Conservation (phyloP, 805 yeast species). For the Kazachstania viticola region DNA sequence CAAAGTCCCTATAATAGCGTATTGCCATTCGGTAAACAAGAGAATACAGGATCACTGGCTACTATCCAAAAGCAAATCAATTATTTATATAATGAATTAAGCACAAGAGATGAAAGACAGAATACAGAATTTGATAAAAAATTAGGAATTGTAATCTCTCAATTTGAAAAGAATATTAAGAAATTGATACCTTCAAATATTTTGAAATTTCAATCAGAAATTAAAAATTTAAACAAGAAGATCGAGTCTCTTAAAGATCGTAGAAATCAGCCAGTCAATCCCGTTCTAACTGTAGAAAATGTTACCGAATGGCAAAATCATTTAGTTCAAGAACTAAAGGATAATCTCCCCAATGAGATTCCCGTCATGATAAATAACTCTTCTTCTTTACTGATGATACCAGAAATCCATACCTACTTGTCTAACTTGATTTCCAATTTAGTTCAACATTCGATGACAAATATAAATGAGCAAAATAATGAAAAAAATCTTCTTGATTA, state of each 20-base stretch:
- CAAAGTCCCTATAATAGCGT: no score
- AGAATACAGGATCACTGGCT: constrained; percentile 4
- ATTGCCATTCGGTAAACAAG: no score
- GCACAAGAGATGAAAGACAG: constrained; percentile 14
- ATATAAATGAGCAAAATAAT: neutral
- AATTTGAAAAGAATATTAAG: constrained; percentile 24
- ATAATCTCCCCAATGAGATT: constrained; percentile 19
- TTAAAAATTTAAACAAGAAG: constrained; percentile 13
- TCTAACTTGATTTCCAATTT: constrained; percentile 10
- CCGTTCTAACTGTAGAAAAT: constrained; percentile 8
- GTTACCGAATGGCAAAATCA: constrained; percentile 17
- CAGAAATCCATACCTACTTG: constrained; percentile 21
- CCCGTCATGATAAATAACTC: constrained; percentile 21
- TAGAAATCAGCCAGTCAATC: neutral
- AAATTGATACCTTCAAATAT: constrained; percentile 20
- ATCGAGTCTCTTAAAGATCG: constrained; percentile 1
- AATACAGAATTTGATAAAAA: constrained; percentile 21
- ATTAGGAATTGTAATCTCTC: constrained; percentile 18
- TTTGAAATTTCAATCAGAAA: constrained; percentile 13
- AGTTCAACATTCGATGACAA: constrained; percentile 3
- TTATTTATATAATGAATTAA: constrained; percentile 19
- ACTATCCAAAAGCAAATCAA: constrained; percentile 21
- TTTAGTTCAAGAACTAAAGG: constrained; percentile 11
- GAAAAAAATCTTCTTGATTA: constrained; percentile 7
- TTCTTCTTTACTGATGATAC: constrained; percentile 19